A percentile compares a stretch with the other conserved stretches of the same genome.
phyloP scores from a whole-genome alignment of 164 flowering plant species.

The Sedum album region DNA sequence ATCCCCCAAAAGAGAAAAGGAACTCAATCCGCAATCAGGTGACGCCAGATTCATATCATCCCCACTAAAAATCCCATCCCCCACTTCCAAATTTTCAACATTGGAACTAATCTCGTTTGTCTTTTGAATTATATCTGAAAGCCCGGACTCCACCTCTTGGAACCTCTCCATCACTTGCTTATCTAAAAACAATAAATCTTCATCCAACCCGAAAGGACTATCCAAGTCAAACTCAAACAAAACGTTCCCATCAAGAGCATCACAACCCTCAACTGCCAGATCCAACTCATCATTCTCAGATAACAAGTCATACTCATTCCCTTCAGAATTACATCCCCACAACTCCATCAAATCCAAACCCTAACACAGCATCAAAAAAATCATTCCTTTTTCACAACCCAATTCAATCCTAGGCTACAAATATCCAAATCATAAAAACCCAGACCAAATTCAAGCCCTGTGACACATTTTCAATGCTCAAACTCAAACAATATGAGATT shows the following conservation, averaged over 20 bases:
- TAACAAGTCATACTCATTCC: not conserved
- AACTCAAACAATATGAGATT: not conserved
- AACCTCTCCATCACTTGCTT: conserved; percentile 3
- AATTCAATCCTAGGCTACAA: too few relatives aligned
- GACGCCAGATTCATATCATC: conserved; percentile 8
- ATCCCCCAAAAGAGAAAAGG: conserved; percentile 3
- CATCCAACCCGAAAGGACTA: conserved; percentile 3
- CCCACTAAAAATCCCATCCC: conserved; percentile 6
- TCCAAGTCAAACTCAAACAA: conserved; percentile 6
- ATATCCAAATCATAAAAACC: not conserved
- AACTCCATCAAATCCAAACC: conserved; percentile 2
- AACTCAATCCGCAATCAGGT: conserved; percentile 11
- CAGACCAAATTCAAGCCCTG: not conserved
- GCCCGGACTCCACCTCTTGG: conserved; percentile 1
- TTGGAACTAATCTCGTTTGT: not conserved
- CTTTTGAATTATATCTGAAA: not conserved
- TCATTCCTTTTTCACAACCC: not conserved
- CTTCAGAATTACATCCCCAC: not conserved
- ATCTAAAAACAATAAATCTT: not conserved
- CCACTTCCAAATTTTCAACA: not conserved
- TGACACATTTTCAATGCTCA: not conserved
- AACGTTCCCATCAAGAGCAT: not conserved
- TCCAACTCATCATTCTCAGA: conserved; percentile 2
- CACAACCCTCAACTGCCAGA: not conserved
- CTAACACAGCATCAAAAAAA: not conserved